Base-by-base conservation (phyloP, 192 early-diverging fungal species). In the Coemansia sp. region DNA sequence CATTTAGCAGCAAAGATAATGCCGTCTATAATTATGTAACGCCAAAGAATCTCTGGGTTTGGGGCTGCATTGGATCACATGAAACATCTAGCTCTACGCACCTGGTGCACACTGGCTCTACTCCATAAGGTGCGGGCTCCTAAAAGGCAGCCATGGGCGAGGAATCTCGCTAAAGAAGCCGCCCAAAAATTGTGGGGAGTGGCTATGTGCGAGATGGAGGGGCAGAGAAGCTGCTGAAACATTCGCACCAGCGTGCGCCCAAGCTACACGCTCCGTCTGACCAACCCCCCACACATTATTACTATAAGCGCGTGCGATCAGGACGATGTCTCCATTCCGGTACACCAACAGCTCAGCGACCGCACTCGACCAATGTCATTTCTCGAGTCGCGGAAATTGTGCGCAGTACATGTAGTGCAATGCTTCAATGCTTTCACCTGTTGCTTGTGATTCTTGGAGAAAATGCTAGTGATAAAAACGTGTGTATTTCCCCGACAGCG, bases 141-240 rank as follows among this genome's bases (percentile, higher is more conserved):
- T 22, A 20, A 2, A 3, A 9, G 6, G 47, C 16, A 9, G 47
- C 47, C 16, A 18, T 5, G 15, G 43, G 43, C 18, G 43, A 13
- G 43, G 43, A 46, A 46, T 38, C 36, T 10, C n/a, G 20, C n/a
- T 10, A 50, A 50, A 20, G 20, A 2, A 22, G 24, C 7, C 49
- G 20, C 49, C 20, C 49, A 50, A 24, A 22, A 50, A 22, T 22
- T 22, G 49, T 24, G 53, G 24, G 53, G 27, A 55, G 27, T 16
- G 27, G 13, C 29, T 27, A 16, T 55, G 53, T 55, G 13, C 11
- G 27, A 29, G 13, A 31, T 55, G 27, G 27, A 60, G 8, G 29
- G 57, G 13, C 57, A 60, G 57, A 60, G 57, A 60, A 34, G 31
- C 31, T 18, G 16, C 57, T 60, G 57, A 60, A 36, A 60, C 57